Evolutionary conservation across 2,329 filamentous ascomycete genomes (phyloP), one percentile per base, ranked within the genome.

Genomic region (Penicillium sp.): DNA sequence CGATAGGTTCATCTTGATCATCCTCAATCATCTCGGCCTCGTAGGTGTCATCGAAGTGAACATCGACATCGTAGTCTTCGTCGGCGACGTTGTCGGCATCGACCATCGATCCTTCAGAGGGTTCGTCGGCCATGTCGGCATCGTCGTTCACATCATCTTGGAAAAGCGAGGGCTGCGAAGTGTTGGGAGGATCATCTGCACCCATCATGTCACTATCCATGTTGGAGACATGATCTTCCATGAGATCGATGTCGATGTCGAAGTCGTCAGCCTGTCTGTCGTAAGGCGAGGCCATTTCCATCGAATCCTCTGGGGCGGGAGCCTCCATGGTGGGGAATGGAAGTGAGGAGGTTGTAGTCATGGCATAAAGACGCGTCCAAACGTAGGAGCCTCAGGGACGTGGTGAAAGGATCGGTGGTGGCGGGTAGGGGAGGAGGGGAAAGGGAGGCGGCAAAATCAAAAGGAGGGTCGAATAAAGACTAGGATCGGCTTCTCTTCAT

Each of bases 181-280:
- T 56, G 44, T 50, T 62, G 42, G 51, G 52, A 41, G 45, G 64
- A 14, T 69, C 56, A 48, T 70, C 59, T 30, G 59, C 56, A 27
- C 67, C 64, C 41, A 64, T 65, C 55, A 66, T 61, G 30, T 62
- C 60, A 38, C 66, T 64, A 48, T 82, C 79, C 49, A 77, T 71
- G 32, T 77, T 66, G 36, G 78, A 76, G 41, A 70, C 68, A 47
- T 79, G 73, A 48, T 79, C 74, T 42, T 80, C 59, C 52, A 67
- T 62, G 42, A 72, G 56, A 48, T 79, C 76, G 43, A 81, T 68
- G 48, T 82, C 77, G 43, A 82, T 77, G 67, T 52, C 74, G 66
- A 53, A 80, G 66, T 69, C 69, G 50, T 76, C 73, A 33, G 67
- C 66, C 37, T 64, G 60, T 3, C 60, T 61, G 18, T 64, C 54